phyloP scores from a whole-genome alignment of 2,329 filamentous ascomycete genomes.

The Mariannaea elegans region DNA sequence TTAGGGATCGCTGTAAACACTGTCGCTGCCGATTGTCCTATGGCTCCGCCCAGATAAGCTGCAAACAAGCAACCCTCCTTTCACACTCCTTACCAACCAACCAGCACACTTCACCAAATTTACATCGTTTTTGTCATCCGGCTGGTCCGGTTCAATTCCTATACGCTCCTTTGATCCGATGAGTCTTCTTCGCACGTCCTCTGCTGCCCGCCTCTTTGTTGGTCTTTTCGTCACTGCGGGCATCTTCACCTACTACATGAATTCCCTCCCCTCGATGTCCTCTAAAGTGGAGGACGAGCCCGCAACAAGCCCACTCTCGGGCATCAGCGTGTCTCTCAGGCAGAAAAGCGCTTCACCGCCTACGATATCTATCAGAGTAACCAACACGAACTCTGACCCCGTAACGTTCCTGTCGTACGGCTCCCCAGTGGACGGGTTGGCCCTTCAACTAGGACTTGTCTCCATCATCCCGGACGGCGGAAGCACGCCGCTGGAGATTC shows the following conservation, averaged over 20 bases:
- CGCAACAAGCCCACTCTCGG: constrained; percentile 25
- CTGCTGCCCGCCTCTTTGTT: constrained; percentile 30
- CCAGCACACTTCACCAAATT: neutral
- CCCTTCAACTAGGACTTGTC: constrained; percentile 52
- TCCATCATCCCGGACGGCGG: constrained; percentile 48
- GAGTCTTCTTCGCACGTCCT: constrained; percentile 30
- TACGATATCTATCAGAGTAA: constrained; percentile 49
- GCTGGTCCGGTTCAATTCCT: neutral
- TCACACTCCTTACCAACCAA: neutral
- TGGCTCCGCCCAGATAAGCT: neutral
- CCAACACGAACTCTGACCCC: constrained; percentile 49
- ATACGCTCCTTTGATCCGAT: constrained; percentile 12
- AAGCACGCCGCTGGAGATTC: constrained; percentile 46
- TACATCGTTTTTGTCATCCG: neutral
- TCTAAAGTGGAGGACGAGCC: constrained; percentile 23
- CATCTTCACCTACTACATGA: constrained; percentile 32
- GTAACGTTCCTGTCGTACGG: constrained; percentile 55
- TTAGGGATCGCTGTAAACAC: neutral
- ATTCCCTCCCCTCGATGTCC: constrained; percentile 19
- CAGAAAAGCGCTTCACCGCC: constrained; percentile 47
- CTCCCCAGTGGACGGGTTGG: constrained; percentile 56
- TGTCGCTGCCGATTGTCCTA: neutral
- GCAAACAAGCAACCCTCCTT: neutral
- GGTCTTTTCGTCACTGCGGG: constrained; percentile 32
- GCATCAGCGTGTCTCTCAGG: constrained; percentile 46